Percentiles rank a stretch among this genome's conserved stretches.
phyloP scores from a whole-genome alignment of 2,329 filamentous ascomycete species.

The Trichoderma semiorbis region DNA sequence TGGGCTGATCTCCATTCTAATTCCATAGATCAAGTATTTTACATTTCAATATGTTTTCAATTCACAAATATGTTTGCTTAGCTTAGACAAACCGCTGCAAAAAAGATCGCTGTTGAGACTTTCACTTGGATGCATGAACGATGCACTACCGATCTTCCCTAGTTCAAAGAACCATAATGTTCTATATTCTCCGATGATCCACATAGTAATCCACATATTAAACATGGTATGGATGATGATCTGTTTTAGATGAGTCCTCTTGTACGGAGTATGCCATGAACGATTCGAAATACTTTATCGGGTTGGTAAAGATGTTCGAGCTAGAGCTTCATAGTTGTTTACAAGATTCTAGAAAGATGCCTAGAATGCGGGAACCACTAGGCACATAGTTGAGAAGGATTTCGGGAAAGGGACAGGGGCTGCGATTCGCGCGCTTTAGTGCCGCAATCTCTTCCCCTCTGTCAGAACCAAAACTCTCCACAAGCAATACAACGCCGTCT shows the following conservation, averaged over 20 bases:
- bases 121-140: not conserved
- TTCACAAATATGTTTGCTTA: not conserved
- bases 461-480: not conserved
- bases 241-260: not conserved
- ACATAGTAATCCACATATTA: not conserved
- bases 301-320: not conserved
- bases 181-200: not conserved
- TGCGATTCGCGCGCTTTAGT: not conserved
- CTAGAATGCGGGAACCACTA: not conserved
- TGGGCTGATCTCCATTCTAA: not conserved
- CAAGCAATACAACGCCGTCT: not conserved
- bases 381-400: not conserved
- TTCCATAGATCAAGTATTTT: not conserved
- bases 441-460: not conserved
- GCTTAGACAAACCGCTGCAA: not conserved
- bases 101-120: not conserved
- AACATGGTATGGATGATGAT: not conserved
- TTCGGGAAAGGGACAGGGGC: not conserved
- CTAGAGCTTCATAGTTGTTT: not conserved
- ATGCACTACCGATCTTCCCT: not conserved
- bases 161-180: not conserved
- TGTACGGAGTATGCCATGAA: not conserved
- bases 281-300: not conserved
- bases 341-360: not conserved
- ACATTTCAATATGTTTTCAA: not conserved